Evolutionary conservation across 129 eudicot genomes (phyloP).

Genomic region (Smallanthus sonchifolius): DNA sequence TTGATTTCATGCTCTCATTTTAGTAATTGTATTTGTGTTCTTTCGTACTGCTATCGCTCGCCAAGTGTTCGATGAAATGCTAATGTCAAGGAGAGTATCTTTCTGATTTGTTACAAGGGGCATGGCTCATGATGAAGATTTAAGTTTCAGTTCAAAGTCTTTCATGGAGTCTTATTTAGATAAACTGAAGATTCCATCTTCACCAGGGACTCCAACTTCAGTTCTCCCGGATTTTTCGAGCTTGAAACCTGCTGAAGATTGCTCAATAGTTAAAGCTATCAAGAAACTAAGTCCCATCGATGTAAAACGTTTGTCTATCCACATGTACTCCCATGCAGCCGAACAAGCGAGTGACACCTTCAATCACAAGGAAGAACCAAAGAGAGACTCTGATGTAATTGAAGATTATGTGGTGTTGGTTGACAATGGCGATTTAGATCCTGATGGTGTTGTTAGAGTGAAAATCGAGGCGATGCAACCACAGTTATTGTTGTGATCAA

Average conservation of each 20-base stretch:
- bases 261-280: constrained; percentile 43
- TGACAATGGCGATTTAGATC: constrained; percentile 9
- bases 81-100: not conserved
- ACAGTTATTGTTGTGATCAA: constrained; percentile 12
- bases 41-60: not conserved
- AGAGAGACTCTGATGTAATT: constrained; percentile 4
- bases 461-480: constrained; percentile 11
- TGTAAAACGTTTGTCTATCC: constrained; percentile 69
- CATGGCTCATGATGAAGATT: constrained; percentile 4
- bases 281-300: constrained; percentile 76
- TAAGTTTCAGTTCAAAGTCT: constrained; percentile 14
- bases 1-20: not conserved
- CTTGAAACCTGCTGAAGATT: not conserved
- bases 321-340: constrained; percentile 58
- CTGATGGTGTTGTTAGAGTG: constrained; percentile 2
- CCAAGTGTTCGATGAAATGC: constrained; percentile 1
- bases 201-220: constrained; percentile 24
- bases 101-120: constrained; percentile 4
- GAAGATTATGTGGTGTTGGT: constrained; percentile 21
- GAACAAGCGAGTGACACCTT: constrained; percentile 27
- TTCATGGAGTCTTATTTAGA: constrained; percentile 22
- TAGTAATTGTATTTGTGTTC: not conserved
- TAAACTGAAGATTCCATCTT: constrained; percentile 16
- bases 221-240: constrained; percentile 12
- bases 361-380: constrained; percentile 26